A percentile compares a stretch with the other conserved stretches of the same genome.
phyloP scores from a whole-genome alignment of 345 rosid genomes.

The Brassica rapa region DNA sequence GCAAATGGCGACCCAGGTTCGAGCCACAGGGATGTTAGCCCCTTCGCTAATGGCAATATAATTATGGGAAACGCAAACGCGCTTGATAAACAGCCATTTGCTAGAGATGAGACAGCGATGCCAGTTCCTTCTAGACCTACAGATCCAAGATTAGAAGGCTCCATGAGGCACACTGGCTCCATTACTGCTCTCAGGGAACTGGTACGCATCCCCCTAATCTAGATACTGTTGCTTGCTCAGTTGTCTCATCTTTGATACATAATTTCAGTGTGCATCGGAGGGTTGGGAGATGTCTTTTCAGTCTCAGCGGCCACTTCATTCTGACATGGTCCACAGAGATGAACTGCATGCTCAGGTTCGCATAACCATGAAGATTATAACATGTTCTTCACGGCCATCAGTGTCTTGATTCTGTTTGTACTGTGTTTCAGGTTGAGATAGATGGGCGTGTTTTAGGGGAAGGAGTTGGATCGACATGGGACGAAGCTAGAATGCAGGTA shows the following conservation, averaged over 20 bases:
- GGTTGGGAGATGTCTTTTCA: conserved; percentile 74
- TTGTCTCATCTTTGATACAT: conserved; percentile 15
- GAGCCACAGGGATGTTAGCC: conserved; percentile 57
- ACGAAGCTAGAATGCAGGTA: conserved; percentile 95
- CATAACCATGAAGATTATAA: conserved; percentile 2
- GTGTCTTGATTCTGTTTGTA: conserved; percentile 19
- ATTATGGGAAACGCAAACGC: conserved; percentile 52
- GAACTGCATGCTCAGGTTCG: conserved; percentile 88
- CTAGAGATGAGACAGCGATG: conserved; percentile 61
- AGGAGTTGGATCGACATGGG: conserved; percentile 93
- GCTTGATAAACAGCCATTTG: conserved; percentile 51
- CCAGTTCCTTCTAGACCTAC: conserved; percentile 61
- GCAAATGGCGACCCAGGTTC: conserved; percentile 60
- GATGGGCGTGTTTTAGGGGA: conserved; percentile 88
- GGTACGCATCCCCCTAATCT: conserved; percentile 45
- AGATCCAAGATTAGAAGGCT: conserved; percentile 74
- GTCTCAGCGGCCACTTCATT: conserved; percentile 51
- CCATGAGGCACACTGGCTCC: conserved; percentile 60
- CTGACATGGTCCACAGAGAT: conserved; percentile 65
- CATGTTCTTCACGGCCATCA: conserved; percentile 2
- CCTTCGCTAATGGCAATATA: conserved; percentile 59
- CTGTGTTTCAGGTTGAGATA: conserved; percentile 74
- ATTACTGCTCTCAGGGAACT: conserved; percentile 85
- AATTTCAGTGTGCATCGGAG: conserved; percentile 72
- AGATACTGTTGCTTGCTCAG: background rate